phyloP scores from a whole-genome alignment of 2,329 filamentous ascomycete genomes.

The Penicillium hesseltinei region DNA sequence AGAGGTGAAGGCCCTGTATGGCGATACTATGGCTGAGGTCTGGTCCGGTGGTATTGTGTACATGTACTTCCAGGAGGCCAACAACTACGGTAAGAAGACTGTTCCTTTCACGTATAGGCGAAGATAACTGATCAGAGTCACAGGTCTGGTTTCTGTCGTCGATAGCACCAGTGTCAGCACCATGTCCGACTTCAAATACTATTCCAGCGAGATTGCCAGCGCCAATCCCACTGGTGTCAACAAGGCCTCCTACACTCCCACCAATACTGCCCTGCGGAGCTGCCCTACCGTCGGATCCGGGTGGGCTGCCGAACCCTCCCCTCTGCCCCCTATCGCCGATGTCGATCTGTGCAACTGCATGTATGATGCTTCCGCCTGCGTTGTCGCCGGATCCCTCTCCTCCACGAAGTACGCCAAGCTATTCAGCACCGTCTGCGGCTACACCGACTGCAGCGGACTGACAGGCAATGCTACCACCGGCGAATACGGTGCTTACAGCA shows the following conservation, averaged over 20 bases:
- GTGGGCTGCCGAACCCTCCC: constrained; percentile 64
- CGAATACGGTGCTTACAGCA: constrained; percentile 47
- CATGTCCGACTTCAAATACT: constrained; percentile 69
- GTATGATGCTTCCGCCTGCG: constrained; percentile 68
- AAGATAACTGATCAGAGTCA: constrained; percentile 43
- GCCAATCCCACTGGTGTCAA: constrained; percentile 65
- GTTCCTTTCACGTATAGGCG: neutral
- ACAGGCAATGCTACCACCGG: constrained; percentile 41
- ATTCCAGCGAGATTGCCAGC: constrained; percentile 66
- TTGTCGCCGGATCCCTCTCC: constrained; percentile 49
- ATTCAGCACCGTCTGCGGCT: constrained; percentile 55
- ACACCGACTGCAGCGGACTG: constrained; percentile 42
- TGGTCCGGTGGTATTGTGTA: constrained; percentile 96
- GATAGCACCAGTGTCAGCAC: constrained; percentile 62
- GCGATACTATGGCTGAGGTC: constrained; percentile 72
- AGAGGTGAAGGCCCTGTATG: constrained; percentile 78
- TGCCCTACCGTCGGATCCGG: constrained; percentile 65
- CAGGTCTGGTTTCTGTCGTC: constrained; percentile 51
- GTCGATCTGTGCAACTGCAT: constrained; percentile 78
- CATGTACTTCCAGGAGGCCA: constrained; percentile 90
- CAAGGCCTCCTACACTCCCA: constrained; percentile 66
- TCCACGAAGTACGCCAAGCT: constrained; percentile 47
- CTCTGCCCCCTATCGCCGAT: constrained; percentile 80
- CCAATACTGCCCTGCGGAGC: constrained; percentile 62
- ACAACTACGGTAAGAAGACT: constrained; percentile 53